Evolutionary conservation across 129 eudicot species (phyloP).

Genomic region (Artemisia tridentata): DNA sequence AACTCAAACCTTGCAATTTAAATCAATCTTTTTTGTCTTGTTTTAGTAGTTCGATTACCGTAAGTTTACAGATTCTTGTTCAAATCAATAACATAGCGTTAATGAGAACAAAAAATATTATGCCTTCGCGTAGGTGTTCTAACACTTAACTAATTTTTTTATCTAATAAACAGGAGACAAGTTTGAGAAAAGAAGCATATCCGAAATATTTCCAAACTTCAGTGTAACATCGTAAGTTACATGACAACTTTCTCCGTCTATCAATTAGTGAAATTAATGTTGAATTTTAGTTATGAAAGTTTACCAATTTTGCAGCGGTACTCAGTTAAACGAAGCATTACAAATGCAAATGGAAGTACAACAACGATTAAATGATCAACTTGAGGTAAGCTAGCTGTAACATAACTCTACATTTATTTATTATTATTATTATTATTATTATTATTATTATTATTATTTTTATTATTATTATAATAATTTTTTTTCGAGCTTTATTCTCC

Average conservation of each 20-base stretch:
- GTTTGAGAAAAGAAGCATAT: slow-evolving; percentile 61
- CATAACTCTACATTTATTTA: not conserved
- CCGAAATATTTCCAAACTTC: slow-evolving; percentile 81
- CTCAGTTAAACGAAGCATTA: slow-evolving; percentile 62
- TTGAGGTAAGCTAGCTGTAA: slow-evolving; percentile 43
- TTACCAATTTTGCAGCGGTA: slow-evolving; percentile 35
- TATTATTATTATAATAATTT: too few relatives aligned
- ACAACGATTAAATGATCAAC: slow-evolving; percentile 48
- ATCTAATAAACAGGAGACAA: slow-evolving; percentile 46
- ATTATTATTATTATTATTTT: too few relatives aligned
- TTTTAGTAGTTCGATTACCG: too few relatives aligned
- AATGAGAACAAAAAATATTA: too few relatives aligned
- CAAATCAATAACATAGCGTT: too few relatives aligned
- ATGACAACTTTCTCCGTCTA: not conserved
- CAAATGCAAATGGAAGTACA: slow-evolving; percentile 60
- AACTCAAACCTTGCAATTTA: not conserved
- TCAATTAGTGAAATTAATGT: not conserved
- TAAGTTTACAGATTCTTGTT: too few relatives aligned
- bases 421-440: too few relatives aligned
- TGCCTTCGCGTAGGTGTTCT: not conserved
- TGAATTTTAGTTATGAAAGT: not conserved
- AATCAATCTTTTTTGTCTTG: not conserved
- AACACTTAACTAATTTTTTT: not conserved
- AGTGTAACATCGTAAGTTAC: slow-evolving; percentile 62
- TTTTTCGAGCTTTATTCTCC: not conserved